A percentile compares a stretch with the other conserved stretches of the same genome.
Conservation (phyloP, 2,329 filamentous ascomycete genomes). For the Didymella glomerata region DNA sequence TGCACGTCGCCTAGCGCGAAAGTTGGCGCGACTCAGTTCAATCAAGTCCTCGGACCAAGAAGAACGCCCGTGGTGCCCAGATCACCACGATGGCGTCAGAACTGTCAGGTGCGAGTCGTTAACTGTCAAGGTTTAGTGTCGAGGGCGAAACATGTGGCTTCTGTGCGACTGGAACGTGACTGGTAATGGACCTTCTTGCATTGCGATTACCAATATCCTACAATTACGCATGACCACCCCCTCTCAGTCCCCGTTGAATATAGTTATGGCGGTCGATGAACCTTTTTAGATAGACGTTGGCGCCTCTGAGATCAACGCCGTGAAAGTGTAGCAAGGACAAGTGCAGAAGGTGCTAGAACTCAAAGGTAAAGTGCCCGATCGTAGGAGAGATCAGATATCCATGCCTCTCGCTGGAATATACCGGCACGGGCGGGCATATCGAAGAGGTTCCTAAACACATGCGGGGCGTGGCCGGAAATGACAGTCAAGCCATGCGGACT, state of each 20-base stretch:
- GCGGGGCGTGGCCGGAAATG: neutral
- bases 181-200: neutral
- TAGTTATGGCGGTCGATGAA: conserved; percentile 7
- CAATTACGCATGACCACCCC: conserved; percentile 6
- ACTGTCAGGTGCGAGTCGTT: neutral
- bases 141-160: neutral
- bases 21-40: neutral
- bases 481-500: neutral
- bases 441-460: neutral
- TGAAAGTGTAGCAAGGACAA: conserved; percentile 10
- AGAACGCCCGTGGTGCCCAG: neutral
- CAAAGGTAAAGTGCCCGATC: neutral
- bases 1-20: neutral
- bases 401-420: neutral
- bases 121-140: conserved; percentile 1
- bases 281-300: conserved; percentile 6
- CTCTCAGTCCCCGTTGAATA: neutral
- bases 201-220: conserved; percentile 15
- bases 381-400: neutral
- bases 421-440: neutral
- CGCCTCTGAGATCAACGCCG: neutral
- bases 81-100: neutral
- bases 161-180: neutral
- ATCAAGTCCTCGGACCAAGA: neutral
- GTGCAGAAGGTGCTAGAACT: conserved; percentile 2